Percentiles rank a stretch among this genome's conserved stretches.
phyloP scores from a whole-genome alignment of 768 basidiomycete genomes.

The Suillus variegatus region DNA sequence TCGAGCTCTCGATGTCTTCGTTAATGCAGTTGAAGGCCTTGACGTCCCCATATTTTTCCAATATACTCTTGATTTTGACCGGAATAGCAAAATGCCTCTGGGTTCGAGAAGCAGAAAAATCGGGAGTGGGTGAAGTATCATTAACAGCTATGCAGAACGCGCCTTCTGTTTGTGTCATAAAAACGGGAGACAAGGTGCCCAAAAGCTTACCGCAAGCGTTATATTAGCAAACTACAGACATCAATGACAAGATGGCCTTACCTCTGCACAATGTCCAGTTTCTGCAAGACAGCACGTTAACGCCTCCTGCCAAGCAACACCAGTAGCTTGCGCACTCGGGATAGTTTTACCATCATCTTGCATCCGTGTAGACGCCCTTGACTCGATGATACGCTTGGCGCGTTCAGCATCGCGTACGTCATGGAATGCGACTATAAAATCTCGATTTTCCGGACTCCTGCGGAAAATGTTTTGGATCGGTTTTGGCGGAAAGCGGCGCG shows the following conservation, averaged over 20 bases:
- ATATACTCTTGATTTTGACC: conserved; percentile 29
- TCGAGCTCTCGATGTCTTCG: conserved; percentile 24
- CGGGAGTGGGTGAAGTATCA: conserved; percentile 20
- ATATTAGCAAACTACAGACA: conserved; percentile 9
- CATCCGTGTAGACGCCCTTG: conserved; percentile 14
- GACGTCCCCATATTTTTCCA: conserved; percentile 34
- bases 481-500: conserved; percentile 14
- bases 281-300: conserved; percentile 46
- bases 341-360: conserved; percentile 11
- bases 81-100: conserved; percentile 21
- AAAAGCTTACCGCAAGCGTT: conserved; percentile 43
- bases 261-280: conserved; percentile 47
- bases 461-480: conserved; percentile 60
- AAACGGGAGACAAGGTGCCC: conserved; percentile 46
- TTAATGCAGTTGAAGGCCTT: conserved; percentile 28
- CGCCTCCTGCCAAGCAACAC: conserved; percentile 27
- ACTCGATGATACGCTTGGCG: conserved; percentile 44
- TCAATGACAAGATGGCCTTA: conserved; percentile 23
- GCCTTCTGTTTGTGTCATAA: conserved; percentile 54
- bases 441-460: conserved; percentile 49
- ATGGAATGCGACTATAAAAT: conserved; percentile 61
- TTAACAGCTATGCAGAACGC: conserved; percentile 50
- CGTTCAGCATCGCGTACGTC: conserved; percentile 56
- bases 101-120: conserved; percentile 23
- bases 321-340: conserved; percentile 5